phyloP scores from a whole-genome alignment of 495 filamentous ascomycete genomes.

The Trichoderma orchidacearum region DNA sequence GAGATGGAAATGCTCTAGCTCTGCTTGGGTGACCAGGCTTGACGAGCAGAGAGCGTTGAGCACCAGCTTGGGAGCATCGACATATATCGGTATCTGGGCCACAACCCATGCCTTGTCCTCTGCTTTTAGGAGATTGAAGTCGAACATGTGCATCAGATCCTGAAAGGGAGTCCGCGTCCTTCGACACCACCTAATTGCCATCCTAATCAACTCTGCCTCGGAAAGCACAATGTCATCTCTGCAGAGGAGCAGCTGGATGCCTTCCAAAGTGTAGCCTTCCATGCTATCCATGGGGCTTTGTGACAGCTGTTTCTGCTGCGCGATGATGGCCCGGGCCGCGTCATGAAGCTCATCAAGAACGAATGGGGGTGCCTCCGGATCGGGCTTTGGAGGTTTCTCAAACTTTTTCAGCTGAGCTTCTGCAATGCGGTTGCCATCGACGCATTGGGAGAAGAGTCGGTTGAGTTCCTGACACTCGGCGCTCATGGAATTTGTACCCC shows the following conservation, averaged over 20 bases:
- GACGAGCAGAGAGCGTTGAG: slow-evolving; percentile 30
- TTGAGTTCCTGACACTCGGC: slow-evolving; percentile 37
- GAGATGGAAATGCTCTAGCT: slow-evolving; percentile 21
- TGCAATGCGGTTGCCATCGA: slow-evolving; percentile 35
- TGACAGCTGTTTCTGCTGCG: not conserved
- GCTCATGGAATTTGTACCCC: slow-evolving; percentile 27
- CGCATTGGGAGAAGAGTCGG: slow-evolving; percentile 36
- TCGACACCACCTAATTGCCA: slow-evolving; percentile 27
- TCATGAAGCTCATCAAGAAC: slow-evolving; percentile 33
- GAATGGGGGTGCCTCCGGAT: slow-evolving; percentile 16
- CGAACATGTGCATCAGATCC: slow-evolving; percentile 25
- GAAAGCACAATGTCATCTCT: slow-evolving; percentile 27
- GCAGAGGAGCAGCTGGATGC: slow-evolving; percentile 25
- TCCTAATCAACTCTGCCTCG: slow-evolving; percentile 33
- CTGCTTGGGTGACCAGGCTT: slow-evolving; percentile 14
- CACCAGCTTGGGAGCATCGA: slow-evolving; percentile 14
- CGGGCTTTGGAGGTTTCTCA: slow-evolving; percentile 22
- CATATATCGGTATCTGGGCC: slow-evolving; percentile 17
- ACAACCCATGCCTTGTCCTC: slow-evolving; percentile 30
- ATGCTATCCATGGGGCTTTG: not conserved
- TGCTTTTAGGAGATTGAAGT: slow-evolving; percentile 23
- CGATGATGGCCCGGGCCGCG: slow-evolving; percentile 9
- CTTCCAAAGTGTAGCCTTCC: slow-evolving; percentile 16
- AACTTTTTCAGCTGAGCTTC: slow-evolving; percentile 20
- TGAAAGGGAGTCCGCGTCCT: slow-evolving; percentile 15